phyloP scores from a whole-genome alignment of 805 yeast species.

The Candida pini region DNA sequence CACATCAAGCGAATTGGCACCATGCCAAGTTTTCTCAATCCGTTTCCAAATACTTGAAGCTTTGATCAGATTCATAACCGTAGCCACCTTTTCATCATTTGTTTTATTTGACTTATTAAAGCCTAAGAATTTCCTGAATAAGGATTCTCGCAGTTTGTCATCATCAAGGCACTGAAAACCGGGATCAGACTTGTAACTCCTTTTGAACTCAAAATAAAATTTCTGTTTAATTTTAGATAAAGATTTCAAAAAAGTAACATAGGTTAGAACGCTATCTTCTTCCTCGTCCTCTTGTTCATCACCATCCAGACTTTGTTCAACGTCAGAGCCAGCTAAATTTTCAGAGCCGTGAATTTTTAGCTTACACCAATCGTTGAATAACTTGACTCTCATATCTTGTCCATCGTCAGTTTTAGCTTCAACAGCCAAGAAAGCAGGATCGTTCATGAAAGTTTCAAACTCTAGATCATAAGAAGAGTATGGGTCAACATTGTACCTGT shows the following conservation, averaged over 20 bases:
- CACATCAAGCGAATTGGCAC: too few relatives aligned
- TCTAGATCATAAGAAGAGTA: slow-evolving; percentile 21
- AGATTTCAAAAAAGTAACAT: slow-evolving; percentile 6
- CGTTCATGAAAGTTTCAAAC: slow-evolving; percentile 12
- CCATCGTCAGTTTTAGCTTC: too few relatives aligned
- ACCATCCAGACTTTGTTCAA: neutral
- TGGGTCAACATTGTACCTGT: slow-evolving; percentile 11
- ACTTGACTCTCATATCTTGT: slow-evolving; percentile 8
- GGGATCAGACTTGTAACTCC: slow-evolving; percentile 11
- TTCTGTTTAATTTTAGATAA: slow-evolving; percentile 8
- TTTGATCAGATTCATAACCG: too few relatives aligned
- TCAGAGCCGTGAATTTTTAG: neutral
- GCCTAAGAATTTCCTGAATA: slow-evolving; percentile 11
- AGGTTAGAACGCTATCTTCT: slow-evolving; percentile 4
- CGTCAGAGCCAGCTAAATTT: neutral
- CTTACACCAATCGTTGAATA: slow-evolving; percentile 22
- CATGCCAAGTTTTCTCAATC: too few relatives aligned
- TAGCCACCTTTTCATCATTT: neutral
- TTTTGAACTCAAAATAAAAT: slow-evolving; percentile 25
- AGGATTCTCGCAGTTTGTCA: slow-evolving; percentile 13
- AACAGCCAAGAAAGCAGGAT: slow-evolving; percentile 16
- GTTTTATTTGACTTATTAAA: slow-evolving; percentile 2
- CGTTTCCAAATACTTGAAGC: too few relatives aligned
- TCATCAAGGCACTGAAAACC: slow-evolving; percentile 9
- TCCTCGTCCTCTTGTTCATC: slow-evolving; percentile 1